Evolutionary conservation across 345 rosid genomes (phyloP).

Genomic region (Lumnitzera racemosa): DNA sequence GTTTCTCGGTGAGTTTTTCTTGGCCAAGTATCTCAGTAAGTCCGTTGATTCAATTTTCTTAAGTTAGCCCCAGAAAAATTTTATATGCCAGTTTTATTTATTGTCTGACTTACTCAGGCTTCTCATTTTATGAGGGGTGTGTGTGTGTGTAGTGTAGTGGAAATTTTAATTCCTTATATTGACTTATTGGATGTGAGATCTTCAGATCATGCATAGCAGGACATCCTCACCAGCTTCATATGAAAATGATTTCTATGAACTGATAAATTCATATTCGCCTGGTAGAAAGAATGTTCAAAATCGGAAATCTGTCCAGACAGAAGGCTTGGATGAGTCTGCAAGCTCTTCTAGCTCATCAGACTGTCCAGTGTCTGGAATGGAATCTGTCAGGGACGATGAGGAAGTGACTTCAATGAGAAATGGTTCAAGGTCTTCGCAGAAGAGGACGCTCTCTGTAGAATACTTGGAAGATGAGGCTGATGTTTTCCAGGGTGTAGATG

Average conservation of each 20-base stretch:
- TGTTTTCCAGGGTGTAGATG: conserved; percentile 53
- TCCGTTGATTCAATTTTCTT: too few relatives aligned
- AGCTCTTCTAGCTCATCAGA: conserved; percentile 10
- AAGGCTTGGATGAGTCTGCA: conserved; percentile 23
- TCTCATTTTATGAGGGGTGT: too few relatives aligned
- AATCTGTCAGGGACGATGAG: conserved; percentile 13
- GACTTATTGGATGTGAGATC: conserved; percentile 10
- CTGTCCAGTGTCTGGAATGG: conserved; percentile 13
- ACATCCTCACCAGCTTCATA: conserved; percentile 59
- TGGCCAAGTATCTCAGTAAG: too few relatives aligned
- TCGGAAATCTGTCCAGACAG: conserved; percentile 16
- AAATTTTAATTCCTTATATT: neutral
- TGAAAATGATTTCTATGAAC: conserved; percentile 43
- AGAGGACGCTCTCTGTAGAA: conserved; percentile 48
- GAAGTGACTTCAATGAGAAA: conserved; percentile 26
- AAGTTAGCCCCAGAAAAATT: too few relatives aligned
- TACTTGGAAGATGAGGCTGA: conserved; percentile 72
- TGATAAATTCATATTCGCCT: conserved; percentile 40
- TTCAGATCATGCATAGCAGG: conserved; percentile 76
- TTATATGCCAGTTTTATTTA: too few relatives aligned
- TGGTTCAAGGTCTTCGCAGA: conserved; percentile 23
- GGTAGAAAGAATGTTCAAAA: conserved; percentile 29
- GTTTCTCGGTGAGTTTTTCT: conserved; percentile 48
- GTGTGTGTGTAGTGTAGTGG: too few relatives aligned
- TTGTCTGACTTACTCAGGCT: too few relatives aligned